Conservation (phyloP, 2,329 filamentous ascomycete species). For the Talaromyces sp. region DNA sequence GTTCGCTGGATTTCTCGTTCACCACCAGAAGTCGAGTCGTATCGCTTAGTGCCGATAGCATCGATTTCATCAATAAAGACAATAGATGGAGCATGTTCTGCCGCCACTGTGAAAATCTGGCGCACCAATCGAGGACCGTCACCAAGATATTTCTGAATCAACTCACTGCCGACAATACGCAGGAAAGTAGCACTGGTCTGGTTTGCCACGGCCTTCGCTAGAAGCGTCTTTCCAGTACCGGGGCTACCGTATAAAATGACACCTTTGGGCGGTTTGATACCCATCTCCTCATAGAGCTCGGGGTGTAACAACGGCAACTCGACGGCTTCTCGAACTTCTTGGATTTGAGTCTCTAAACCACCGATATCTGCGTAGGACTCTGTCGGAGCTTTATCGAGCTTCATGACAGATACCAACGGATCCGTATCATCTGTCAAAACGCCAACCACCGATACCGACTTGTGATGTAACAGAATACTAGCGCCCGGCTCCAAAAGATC, state of each 20-base stretch:
- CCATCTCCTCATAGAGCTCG: constrained; percentile 99
- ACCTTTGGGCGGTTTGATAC: constrained; percentile 98
- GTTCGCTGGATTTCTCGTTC: constrained; percentile 97
- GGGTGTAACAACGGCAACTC: constrained; percentile 92
- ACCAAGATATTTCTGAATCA: constrained; percentile 98
- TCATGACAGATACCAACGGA: constrained; percentile 96
- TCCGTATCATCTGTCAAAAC: constrained; percentile 95
- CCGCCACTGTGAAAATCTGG: constrained; percentile 86
- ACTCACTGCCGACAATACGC: constrained; percentile 91
- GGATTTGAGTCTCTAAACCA: constrained; percentile 90
- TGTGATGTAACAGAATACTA: constrained; percentile 92
- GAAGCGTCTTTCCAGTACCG: constrained; percentile 91
- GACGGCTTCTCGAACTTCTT: constrained; percentile 95
- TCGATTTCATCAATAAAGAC: constrained; percentile 99
- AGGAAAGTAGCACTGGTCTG: constrained; percentile 98
- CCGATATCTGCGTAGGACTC: constrained; percentile 99
- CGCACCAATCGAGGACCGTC: constrained; percentile 92
- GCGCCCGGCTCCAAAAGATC: constrained; percentile 94
- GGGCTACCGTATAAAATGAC: constrained; percentile 97
- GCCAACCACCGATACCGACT: constrained; percentile 95
- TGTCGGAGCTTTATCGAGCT: constrained; percentile 96
- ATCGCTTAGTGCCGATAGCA: constrained; percentile 97
- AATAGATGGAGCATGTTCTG: constrained; percentile 93
- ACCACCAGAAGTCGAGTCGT: constrained; percentile 94
- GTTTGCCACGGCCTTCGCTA: constrained; percentile 96